phyloP scores from a whole-genome alignment of 1,284 basidiomycete genomes.

The Cutaneotrichosporon cavernicola region DNA sequence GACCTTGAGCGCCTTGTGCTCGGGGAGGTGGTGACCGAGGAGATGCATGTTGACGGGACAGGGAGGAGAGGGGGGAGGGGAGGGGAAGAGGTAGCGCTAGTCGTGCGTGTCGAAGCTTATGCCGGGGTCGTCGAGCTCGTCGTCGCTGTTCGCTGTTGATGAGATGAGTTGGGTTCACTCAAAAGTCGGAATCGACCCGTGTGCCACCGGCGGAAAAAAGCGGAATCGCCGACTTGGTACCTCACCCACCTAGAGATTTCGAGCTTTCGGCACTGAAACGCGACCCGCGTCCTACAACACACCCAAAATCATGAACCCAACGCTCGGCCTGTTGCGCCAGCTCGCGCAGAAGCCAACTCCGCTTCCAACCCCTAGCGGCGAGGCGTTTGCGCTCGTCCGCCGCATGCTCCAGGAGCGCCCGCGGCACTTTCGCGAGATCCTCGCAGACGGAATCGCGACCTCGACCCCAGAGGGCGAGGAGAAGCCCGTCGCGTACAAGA shows the following conservation, averaged over 20 bases:
- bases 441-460: slow-evolving; percentile 30
- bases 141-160: not conserved
- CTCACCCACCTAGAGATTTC: not conserved
- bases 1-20: slow-evolving; percentile 56
- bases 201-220: slow-evolving; percentile 16
- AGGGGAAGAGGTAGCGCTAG: not conserved
- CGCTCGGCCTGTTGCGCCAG: slow-evolving; percentile 1
- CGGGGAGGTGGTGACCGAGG: slow-evolving; percentile 55
- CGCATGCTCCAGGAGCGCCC: slow-evolving; percentile 34
- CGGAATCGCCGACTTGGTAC: not conserved
- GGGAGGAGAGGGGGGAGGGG: not conserved
- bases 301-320: slow-evolving; percentile 4
- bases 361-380: slow-evolving; percentile 16
- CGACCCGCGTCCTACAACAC: not conserved
- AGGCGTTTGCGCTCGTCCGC: slow-evolving; percentile 41
- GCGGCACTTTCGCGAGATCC: slow-evolving; percentile 41
- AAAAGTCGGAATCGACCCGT: slow-evolving; percentile 19
- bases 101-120: not conserved
- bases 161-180: slow-evolving; percentile 2
- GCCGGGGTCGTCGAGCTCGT: not conserved
- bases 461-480: not conserved
- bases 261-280: not conserved
- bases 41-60: slow-evolving; percentile 47
- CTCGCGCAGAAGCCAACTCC: not conserved
- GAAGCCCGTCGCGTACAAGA: slow-evolving; percentile 2